Base-by-base conservation (phyloP, 1,284 basidiomycete genomes). In the Pulveroboletus sp. region DNA sequence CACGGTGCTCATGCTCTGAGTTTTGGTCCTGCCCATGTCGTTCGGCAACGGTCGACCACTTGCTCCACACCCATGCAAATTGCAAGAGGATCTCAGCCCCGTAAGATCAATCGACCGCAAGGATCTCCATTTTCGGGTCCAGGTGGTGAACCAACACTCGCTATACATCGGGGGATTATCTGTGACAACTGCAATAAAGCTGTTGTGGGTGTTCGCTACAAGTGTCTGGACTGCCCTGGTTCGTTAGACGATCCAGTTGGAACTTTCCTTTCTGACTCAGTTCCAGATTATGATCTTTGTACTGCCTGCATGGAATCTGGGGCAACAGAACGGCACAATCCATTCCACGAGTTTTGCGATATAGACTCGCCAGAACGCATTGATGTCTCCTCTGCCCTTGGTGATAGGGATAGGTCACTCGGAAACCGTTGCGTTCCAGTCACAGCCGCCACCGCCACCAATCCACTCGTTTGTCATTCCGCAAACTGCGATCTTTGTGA, bases 401-500 rank as follows among this genome's bases (percentile, higher is more conserved):
- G 71, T 9, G 72, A 75, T 15, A 44, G 57, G 32, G 36, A 47
- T 16, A 40, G 48, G 37, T 48, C 46, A 0, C 2, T 37, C 2
- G 48, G 35, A 50, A 51, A 39, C 33, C 46, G 24, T 15, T 61
- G 52, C 21, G 35, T 48, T n/a, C 59, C 63, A 37, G 55, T 50
- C 24, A 15, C 44, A 37, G 26, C 7, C 9, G 42, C n/a, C 17
- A 39, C 37, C 13, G 37, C n/a, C n/a, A n/a, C 32, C 11, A 60
- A 69, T 53, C 10, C n/a, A 40, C 69, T 68, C 40, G 73, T 73
- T 24, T 62, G 73, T 29, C 89, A 93, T 65, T 68, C 71, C 53
- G 89, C 89, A 3, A 78, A 69, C 12, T 93, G 90, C 71, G 81
- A 93, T 65, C 65, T 93, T 40, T 93, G 91, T 64, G 86, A 88